A percentile compares a stretch with the other conserved stretches of the same genome.
These are phyloP conservation scores for Zelonia costaricensis DNA, from an alignment of 208 protist species.

Conservation along the genomic window DNA sequence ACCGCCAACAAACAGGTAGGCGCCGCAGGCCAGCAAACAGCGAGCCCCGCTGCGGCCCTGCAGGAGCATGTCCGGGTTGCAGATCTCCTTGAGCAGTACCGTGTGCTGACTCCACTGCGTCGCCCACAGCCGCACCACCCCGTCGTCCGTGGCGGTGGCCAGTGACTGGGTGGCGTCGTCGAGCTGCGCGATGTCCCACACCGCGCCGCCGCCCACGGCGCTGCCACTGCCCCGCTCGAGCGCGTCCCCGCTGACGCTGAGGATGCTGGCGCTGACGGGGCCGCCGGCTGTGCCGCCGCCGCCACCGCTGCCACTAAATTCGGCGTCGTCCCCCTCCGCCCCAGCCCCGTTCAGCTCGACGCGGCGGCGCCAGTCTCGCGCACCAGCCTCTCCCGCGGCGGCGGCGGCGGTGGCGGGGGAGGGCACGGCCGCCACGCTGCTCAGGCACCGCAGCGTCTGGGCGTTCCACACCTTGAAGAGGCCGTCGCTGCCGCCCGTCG, in stretches of 20 bases:
- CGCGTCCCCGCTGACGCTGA: no score
- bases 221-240: conserved; percentile 3
- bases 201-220: conserved; percentile 6
- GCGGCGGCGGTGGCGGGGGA: neutral
- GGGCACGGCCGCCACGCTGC: conserved; percentile 29
- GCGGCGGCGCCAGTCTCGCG: neutral
- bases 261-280: no score
- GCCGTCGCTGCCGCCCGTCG: conserved; percentile 37
- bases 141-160: conserved; percentile 22
- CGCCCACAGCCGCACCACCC: conserved; percentile 30
- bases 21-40: conserved; percentile 35
- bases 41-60: conserved; percentile 23
- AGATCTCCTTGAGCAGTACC: conserved; percentile 28
- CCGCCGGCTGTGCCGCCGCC: neutral
- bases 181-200: conserved; percentile 35
- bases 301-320: neutral
- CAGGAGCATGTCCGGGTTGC: conserved; percentile 23
- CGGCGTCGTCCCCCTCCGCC: no score
- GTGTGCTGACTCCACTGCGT: conserved; percentile 20
- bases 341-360: no score
- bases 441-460: conserved; percentile 31
- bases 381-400: neutral
- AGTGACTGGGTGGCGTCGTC: conserved; percentile 10
- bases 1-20: conserved; percentile 38
- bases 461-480: conserved; percentile 42